Conservation (phyloP, 495 filamentous ascomycete genomes). For the Xylaria grammica region DNA sequence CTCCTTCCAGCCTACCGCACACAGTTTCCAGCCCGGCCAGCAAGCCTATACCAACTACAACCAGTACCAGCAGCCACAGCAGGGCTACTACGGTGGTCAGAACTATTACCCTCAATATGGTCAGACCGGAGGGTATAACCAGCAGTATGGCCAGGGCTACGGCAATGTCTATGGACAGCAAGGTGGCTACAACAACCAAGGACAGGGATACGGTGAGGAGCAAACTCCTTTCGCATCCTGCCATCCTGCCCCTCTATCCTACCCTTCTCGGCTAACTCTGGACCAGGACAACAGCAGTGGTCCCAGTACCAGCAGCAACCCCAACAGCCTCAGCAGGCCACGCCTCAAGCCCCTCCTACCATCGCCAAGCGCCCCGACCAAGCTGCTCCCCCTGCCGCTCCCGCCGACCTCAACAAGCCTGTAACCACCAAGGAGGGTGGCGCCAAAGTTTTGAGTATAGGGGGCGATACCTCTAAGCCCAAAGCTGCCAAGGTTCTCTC, state of each 20-base stretch:
- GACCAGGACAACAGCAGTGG: constrained; percentile 45
- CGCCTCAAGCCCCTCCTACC: constrained; percentile 62
- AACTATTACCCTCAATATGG: constrained; percentile 65
- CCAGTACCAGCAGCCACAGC: constrained; percentile 47
- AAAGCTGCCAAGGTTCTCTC: constrained; percentile 69
- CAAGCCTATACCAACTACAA: constrained; percentile 55
- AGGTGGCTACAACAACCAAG: constrained; percentile 39
- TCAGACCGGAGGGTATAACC: constrained; percentile 49
- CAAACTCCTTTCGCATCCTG: not conserved
- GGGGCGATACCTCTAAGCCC: constrained; percentile 54
- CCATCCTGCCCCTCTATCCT: not conserved
- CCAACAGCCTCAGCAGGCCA: constrained; percentile 60
- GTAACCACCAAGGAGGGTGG: constrained; percentile 52
- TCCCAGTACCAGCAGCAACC: constrained; percentile 57
- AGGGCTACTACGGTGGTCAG: constrained; percentile 53
- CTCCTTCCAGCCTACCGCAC: constrained; percentile 80
- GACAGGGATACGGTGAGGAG: constrained; percentile 21
- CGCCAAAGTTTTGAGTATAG: constrained; percentile 60
- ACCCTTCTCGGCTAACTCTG: constrained; percentile 26
- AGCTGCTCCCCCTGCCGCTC: constrained; percentile 43
- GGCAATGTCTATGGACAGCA: constrained; percentile 56
- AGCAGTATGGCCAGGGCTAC: constrained; percentile 64
- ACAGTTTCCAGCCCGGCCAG: constrained; percentile 79
- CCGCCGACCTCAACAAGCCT: constrained; percentile 49
- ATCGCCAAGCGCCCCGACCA: constrained; percentile 70